Evolutionary conservation across 169 alveolate species (phyloP).

Genomic region (Plasmodium ovale): DNA sequence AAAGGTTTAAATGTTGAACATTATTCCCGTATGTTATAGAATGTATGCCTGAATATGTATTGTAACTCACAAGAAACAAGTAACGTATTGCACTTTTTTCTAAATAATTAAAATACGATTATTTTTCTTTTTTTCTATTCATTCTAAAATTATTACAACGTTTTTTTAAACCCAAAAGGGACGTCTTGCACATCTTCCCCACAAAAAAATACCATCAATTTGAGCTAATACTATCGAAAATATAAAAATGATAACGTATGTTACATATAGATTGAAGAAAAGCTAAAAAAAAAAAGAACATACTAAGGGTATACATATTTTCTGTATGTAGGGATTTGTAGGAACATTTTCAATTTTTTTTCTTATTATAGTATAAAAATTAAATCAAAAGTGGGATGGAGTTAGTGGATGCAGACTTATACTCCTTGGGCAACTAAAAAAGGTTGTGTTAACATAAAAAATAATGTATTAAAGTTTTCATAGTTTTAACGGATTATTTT

Average conservation of each 20-base stretch:
- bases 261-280: neutral
- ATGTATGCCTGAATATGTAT: neutral
- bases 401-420: too few relatives aligned
- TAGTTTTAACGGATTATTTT: too few relatives aligned
- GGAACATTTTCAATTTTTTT: too few relatives aligned
- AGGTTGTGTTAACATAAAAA: too few relatives aligned
- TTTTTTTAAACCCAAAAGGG: neutral
- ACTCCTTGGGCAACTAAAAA: too few relatives aligned
- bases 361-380: too few relatives aligned
- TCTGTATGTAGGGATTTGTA: too few relatives aligned
- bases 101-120: neutral
- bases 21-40: neutral
- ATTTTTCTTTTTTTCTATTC: neutral
- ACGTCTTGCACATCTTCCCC: neutral
- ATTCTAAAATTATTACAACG: neutral
- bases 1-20: neutral
- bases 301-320: too few relatives aligned
- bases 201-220: neutral
- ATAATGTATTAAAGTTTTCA: too few relatives aligned
- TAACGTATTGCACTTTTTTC: too few relatives aligned
- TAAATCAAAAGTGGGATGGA: too few relatives aligned
- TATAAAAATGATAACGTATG: neutral
- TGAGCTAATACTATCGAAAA: neutral
- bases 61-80: constrained; percentile 7
- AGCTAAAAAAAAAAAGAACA: too few relatives aligned